phyloP scores from a whole-genome alignment of 2,329 filamentous ascomycete species.

The Cladorrhinum sp. region DNA sequence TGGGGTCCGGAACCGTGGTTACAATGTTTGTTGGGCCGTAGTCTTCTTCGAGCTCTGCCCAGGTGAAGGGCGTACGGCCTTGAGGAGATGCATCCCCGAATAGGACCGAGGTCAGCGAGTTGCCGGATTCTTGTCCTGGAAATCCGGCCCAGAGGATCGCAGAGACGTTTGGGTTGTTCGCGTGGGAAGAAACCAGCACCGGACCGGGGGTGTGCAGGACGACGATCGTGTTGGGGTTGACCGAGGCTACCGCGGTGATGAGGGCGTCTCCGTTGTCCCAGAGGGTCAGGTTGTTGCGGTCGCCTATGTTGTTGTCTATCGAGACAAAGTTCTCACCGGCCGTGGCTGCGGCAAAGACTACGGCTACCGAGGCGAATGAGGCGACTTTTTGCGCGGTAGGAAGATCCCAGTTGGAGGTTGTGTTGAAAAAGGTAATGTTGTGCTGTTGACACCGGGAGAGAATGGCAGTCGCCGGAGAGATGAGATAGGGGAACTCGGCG shows the following conservation, averaged over 20 bases:
- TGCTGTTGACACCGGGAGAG: constrained; percentile 55
- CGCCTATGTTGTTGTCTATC: constrained; percentile 63
- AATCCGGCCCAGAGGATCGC: constrained; percentile 53
- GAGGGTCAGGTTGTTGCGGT: constrained; percentile 70
- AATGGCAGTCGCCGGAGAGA: constrained; percentile 63
- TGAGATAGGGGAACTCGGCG: constrained; percentile 76
- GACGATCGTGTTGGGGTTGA: constrained; percentile 52
- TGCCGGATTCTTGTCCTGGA: constrained; percentile 54
- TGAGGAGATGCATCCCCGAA: constrained; percentile 51
- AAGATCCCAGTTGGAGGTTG: constrained; percentile 46
- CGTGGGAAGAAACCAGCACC: constrained; percentile 62
- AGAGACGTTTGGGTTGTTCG: constrained; percentile 52
- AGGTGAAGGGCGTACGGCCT: constrained; percentile 79
- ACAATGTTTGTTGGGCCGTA: constrained; percentile 67
- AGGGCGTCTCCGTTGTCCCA: constrained; percentile 75
- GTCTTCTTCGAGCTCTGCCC: constrained; percentile 66
- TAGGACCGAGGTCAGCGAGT: constrained; percentile 44
- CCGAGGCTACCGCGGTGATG: constrained; percentile 65
- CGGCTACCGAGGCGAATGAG: constrained; percentile 65
- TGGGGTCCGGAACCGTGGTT: constrained; percentile 38
- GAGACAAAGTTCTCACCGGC: constrained; percentile 72
- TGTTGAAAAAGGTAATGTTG: constrained; percentile 52
- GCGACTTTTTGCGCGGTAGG: constrained; percentile 49
- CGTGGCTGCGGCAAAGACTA: constrained; percentile 80
- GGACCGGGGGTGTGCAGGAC: constrained; percentile 56